A percentile compares a stretch with the other conserved stretches of the same genome.
Evolutionary conservation across 352 stramenopile species (phyloP).

Genomic region (Phytophthora sp.): DNA sequence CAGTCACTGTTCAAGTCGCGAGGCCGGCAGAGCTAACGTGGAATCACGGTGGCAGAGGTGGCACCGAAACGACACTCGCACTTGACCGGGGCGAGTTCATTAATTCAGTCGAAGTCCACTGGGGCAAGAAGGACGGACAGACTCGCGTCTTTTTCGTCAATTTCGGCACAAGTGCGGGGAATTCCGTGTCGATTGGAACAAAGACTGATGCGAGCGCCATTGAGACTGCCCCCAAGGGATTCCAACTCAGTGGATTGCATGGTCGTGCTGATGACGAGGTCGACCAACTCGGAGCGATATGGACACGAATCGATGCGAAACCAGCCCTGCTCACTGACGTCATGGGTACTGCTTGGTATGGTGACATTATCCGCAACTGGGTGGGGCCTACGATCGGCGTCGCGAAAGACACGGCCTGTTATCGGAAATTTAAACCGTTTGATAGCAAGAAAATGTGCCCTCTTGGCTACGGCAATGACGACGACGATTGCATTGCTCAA

Average conservation of each 20-base stretch:
- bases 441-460: slow-evolving; percentile 18
- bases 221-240: slow-evolving; percentile 17
- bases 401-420: slow-evolving; percentile 23
- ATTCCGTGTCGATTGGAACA: slow-evolving; percentile 14
- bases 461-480: slow-evolving; percentile 13
- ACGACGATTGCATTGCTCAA: slow-evolving; percentile 6
- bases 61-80: slow-evolving; percentile 9
- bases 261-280: slow-evolving; percentile 22
- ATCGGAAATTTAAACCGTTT: slow-evolving; percentile 17
- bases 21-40: slow-evolving; percentile 17
- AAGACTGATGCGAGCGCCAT: slow-evolving; percentile 13
- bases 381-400: slow-evolving; percentile 20
- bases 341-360: slow-evolving; percentile 29
- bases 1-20: slow-evolving; percentile 8
- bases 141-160: slow-evolving; percentile 27
- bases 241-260: slow-evolving; percentile 28
- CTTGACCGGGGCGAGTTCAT: slow-evolving; percentile 27
- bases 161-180: slow-evolving; percentile 13
- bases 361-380: slow-evolving; percentile 34
- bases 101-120: slow-evolving; percentile 32
- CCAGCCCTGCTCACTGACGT: slow-evolving; percentile 15
- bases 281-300: slow-evolving; percentile 36
- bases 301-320: slow-evolving; percentile 27
- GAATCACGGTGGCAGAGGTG: slow-evolving; percentile 23
- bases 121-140: slow-evolving; percentile 20